Evolutionary conservation across 805 yeast genomes (phyloP).

Genomic region (Nakazawaea sp.): DNA sequence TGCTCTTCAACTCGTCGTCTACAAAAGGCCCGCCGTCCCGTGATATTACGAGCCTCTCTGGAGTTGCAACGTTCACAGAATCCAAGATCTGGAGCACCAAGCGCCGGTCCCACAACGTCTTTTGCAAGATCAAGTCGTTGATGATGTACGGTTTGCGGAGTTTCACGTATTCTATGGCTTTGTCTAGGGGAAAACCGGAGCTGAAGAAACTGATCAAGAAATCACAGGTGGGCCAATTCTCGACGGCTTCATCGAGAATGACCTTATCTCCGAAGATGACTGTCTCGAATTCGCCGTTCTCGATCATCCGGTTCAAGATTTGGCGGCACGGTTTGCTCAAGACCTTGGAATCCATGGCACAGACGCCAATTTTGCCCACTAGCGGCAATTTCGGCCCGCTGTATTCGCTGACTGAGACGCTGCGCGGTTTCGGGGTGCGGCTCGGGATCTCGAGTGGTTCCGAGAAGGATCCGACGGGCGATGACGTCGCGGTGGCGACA

Average conservation of each 20-base stretch:
- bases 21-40: slow-evolving; percentile 96
- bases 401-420: slow-evolving; percentile 30
- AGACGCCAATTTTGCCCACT: slow-evolving; percentile 93
- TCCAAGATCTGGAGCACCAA: slow-evolving; percentile 74
- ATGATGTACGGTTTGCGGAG: slow-evolving; percentile 84
- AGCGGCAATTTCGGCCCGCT: slow-evolving; percentile 51
- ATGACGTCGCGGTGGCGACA: slow-evolving; percentile 10
- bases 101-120: slow-evolving; percentile 96
- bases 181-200: slow-evolving; percentile 93
- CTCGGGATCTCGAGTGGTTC: slow-evolving; percentile 1
- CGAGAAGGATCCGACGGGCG: slow-evolving; percentile 8
- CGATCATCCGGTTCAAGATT: slow-evolving; percentile 80
- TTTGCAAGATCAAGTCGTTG: slow-evolving; percentile 87
- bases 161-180: slow-evolving; percentile 86
- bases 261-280: slow-evolving; percentile 97
- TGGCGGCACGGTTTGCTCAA: slow-evolving; percentile 93
- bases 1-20: slow-evolving; percentile 56
- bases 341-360: slow-evolving; percentile 98
- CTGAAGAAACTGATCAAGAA: slow-evolving; percentile 89
- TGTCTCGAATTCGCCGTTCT: slow-evolving; percentile 93
- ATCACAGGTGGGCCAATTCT: slow-evolving; percentile 99
- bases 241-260: slow-evolving; percentile 84
- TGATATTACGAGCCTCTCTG: slow-evolving; percentile 78
- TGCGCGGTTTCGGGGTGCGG: slow-evolving; percentile 15
- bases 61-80: slow-evolving; percentile 83